Evolutionary conservation across 2,329 filamentous ascomycete species (phyloP).

Genomic region (Cytospora piceae): DNA sequence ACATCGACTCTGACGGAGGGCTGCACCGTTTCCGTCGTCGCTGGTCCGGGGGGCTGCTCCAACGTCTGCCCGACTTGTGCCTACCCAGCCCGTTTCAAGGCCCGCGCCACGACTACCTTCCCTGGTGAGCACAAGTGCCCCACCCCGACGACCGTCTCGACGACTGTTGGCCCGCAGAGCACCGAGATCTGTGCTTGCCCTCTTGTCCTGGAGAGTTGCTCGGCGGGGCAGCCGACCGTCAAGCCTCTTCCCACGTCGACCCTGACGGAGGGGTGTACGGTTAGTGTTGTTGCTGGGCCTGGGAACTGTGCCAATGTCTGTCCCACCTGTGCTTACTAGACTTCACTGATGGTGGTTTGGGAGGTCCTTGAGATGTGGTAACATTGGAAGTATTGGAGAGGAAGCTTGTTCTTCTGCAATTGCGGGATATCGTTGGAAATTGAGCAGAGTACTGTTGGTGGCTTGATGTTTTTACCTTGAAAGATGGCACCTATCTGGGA

Average conservation of each 20-base stretch:
- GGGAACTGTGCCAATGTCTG: conserved; percentile 5
- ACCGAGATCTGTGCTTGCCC: conserved; percentile 1
- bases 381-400: background rate
- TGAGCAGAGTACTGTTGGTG: no score
- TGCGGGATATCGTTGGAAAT: no score
- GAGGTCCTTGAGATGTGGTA: background rate
- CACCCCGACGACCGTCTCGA: background rate
- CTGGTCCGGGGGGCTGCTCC: conserved; percentile 2
- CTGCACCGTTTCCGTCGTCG: conserved; percentile 6
- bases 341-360: background rate
- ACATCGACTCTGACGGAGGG: conserved; percentile 9
- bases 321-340: conserved; percentile 2
- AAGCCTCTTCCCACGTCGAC: conserved; percentile 13
- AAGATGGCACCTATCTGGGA: no score
- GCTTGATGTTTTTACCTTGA: no score
- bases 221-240: conserved; percentile 6
- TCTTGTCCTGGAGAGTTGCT: background rate
- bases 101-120: background rate
- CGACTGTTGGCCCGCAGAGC: conserved; percentile 1
- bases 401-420: no score
- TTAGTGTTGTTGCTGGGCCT: conserved; percentile 13
- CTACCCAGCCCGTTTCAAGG: background rate
- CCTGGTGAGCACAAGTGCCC: conserved; percentile 7
- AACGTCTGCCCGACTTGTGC: conserved; percentile 6
- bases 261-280: conserved; percentile 3